Evolutionary conservation across 192 early-diverging fungal species (phyloP), one percentile per base, ranked within the genome.

Genomic region (Helicostylum pulchrum): DNA sequence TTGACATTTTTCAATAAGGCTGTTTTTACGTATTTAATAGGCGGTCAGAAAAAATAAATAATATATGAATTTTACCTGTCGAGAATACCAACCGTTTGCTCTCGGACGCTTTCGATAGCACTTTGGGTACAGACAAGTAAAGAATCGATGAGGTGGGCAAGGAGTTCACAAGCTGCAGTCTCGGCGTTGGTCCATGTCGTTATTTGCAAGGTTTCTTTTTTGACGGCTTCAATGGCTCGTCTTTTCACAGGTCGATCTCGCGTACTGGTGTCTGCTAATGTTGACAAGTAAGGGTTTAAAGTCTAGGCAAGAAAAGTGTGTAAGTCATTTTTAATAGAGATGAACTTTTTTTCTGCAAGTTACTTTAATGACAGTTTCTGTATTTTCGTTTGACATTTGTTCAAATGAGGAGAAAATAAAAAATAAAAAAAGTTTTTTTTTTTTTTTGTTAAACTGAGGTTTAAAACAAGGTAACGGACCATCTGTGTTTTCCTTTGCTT

Each of bases 71-170:
- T 55, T 5, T 67, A 59, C 65, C 23, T 48, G 14, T 43, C n/a
- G 9, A 67, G 23, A 23, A 60, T 30, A 17, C 34, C 26, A 1
- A 67, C 55, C 20, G 56, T 42, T 15, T 46, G 44, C 39, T 67
- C 65, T 36, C 65, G 56, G 7, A 67, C 44, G 3, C n/a, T 32
- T 23, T 67, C 65, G 4, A 67, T 60, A 1, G 12, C 56, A 51
- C 65, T 59, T 26, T 59, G 14, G 11, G 54, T 43, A 11, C 23
- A 57, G 12, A 14, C n/a, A 12, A 67, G 10, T 59, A 67, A 8
- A 7, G 65, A 60, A 60, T 63, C 47, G 9, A 44, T 14, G 3
- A 58, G 36, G 2, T 42, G n/a, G 0, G 26, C 23, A 17, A 67
- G 21, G n/a, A 67, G 14, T 15, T 31, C 46, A 15, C 20, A 12